Evolutionary conservation across 2,329 filamentous ascomycete species (phyloP).

Genomic region (Calonectria pteridis): DNA sequence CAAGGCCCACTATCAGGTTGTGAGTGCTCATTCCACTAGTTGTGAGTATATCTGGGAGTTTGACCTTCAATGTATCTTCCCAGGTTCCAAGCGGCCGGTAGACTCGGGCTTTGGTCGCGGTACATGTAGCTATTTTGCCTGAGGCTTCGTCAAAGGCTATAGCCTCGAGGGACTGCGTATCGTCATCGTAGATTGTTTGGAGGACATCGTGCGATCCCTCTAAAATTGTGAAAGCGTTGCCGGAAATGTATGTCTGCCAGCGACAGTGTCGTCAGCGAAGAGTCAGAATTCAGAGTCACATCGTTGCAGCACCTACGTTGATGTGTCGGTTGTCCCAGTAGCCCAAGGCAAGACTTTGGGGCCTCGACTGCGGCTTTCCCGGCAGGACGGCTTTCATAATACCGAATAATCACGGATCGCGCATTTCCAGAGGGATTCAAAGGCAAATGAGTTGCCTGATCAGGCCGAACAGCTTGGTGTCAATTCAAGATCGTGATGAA

Average conservation of each 20-base stretch:
- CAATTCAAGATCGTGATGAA: constrained; percentile 5
- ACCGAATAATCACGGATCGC: constrained; percentile 46
- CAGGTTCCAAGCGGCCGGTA: constrained; percentile 81
- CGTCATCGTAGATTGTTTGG: constrained; percentile 92
- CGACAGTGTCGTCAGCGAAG: constrained; percentile 21
- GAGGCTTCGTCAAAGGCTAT: constrained; percentile 84
- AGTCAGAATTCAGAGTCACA: background rate
- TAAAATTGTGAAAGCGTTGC: constrained; percentile 88
- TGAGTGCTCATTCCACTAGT: constrained; percentile 35
- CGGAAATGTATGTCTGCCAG: constrained; percentile 85
- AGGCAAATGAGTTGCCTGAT: constrained; percentile 16
- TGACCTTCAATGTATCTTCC: constrained; percentile 81
- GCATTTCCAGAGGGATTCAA: constrained; percentile 36
- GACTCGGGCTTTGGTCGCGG: constrained; percentile 75
- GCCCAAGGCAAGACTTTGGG: constrained; percentile 81
- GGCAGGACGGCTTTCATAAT: constrained; percentile 85
- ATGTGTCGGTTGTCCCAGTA: constrained; percentile 80
- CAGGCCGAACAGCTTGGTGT: constrained; percentile 2
- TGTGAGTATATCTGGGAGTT: constrained; percentile 2
- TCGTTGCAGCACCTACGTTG: constrained; percentile 66
- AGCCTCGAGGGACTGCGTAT: constrained; percentile 76
- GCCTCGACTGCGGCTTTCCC: constrained; percentile 81
- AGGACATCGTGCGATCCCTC: constrained; percentile 79
- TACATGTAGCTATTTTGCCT: constrained; percentile 87
- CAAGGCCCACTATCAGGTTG: constrained; percentile 67